Base-by-base conservation (phyloP, 805 yeast genomes). In the Kodamaea kakaduensis region DNA sequence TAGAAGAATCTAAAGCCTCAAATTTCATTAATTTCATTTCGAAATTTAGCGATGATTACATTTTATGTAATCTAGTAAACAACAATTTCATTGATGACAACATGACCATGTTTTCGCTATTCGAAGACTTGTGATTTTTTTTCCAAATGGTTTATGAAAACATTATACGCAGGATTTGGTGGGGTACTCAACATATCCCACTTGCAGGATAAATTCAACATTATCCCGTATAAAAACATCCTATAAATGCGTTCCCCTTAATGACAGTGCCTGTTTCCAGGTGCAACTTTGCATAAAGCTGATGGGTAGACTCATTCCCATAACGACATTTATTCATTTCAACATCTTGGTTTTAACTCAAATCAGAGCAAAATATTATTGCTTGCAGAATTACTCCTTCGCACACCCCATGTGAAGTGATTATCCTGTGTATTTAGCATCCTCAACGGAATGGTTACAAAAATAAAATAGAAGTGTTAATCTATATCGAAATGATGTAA, bases 41-140 rank as follows among this genome's bases (percentile, higher is more conserved):
- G 32, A 46, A 52, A 3, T 56, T 84, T 32, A 66, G 78, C 34
- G 60, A 76, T 31, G 74, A 75, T 35, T 90, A 75, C 64, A 78
- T 80, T 25, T 71, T 90, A 50, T 82, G 90, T 48, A 89, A 89
- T 59, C 75, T 90, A 51, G 97, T 90, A 39, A 94, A 89, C 64
- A 90, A 90, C 57, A 88, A 89, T 53, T 90, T 64, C 45, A 57
- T 67, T 36, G 66, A 62, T 41, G 74, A 76, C 34, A 72, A 77
- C 44, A 69, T 71, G 30, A 70, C 73, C 41, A 79, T 83, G 44
- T 81, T 79, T 56, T 47, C 59, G 8, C 59, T 81, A 40, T 71
- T 83, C 45, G 57, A 69, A 25, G 67, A 55, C 18, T 29, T 33
- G 29, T 32, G 25, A 32, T 17, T 17, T 14, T 16, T 10, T 9